Evolutionary conservation across 257 asterid genomes (phyloP).

Genomic region (Solanum chmielewskii): DNA sequence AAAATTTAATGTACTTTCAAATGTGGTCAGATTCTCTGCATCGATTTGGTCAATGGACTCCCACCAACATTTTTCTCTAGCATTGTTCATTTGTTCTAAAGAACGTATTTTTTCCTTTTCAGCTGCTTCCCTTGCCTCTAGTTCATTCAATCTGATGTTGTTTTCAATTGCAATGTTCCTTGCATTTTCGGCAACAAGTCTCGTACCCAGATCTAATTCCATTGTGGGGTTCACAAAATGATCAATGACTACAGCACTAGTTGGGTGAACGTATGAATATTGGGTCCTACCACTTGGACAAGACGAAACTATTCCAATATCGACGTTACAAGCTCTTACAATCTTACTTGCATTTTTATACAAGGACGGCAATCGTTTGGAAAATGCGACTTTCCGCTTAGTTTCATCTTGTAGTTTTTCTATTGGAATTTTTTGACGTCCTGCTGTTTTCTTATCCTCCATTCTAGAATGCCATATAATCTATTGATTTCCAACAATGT

Average conservation of each 20-base stretch:
- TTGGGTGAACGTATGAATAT: neutral
- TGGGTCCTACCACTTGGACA: neutral
- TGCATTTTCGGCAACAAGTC: too few species aligned
- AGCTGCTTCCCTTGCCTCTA: too few species aligned
- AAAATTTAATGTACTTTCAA: too few species aligned
- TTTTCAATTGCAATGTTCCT: too few species aligned
- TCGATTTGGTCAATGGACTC: too few species aligned
- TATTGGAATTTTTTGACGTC: neutral
- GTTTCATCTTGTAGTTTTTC: neutral
- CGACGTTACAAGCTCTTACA: neutral
- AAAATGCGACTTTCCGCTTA: neutral
- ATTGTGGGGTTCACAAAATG: neutral
- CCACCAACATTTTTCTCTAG: too few species aligned
- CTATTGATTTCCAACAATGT: neutral
- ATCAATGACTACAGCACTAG: neutral
- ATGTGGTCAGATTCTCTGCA: too few species aligned
- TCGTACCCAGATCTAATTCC: neutral
- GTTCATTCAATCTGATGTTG: too few species aligned
- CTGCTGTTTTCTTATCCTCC: neutral
- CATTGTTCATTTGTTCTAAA: too few species aligned
- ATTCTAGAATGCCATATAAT: neutral
- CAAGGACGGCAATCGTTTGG: neutral
- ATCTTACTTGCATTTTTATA: neutral
- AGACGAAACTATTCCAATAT: neutral
- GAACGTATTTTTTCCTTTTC: too few species aligned